A percentile compares a stretch with the other conserved stretches of the same genome.
These are phyloP conservation scores for Mucor indicus DNA, from an alignment of 371 early-diverging fungal genomes.

Conservation along the genomic window DNA sequence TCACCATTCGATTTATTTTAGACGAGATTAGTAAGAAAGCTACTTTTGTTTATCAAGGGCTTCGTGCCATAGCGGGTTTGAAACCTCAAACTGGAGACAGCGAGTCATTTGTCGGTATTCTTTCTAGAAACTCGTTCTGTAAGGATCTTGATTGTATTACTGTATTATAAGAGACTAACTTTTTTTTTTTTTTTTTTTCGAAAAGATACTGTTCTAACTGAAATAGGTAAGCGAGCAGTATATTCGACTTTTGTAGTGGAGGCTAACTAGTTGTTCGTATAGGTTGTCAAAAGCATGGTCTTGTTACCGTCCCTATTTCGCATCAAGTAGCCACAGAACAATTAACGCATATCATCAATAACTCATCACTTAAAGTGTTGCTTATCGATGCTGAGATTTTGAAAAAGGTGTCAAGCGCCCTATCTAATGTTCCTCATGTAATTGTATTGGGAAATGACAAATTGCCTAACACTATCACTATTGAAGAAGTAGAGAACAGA, in stretches of 20 bases:
- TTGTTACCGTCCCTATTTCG: slow-evolving; percentile 45
- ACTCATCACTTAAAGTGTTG: slow-evolving; percentile 28
- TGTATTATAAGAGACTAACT: not conserved
- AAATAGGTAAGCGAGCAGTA: slow-evolving; percentile 25
- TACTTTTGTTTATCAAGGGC: slow-evolving; percentile 21
- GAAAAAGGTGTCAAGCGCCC: no score
- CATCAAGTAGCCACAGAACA: slow-evolving; percentile 27
- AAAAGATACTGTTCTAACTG: slow-evolving; percentile 32
- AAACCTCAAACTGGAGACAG: slow-evolving; percentile 42
- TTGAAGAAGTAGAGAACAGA: slow-evolving; percentile 31
- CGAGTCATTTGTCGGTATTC: slow-evolving; percentile 51
- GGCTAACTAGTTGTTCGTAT: no score
- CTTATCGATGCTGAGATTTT: slow-evolving; percentile 21
- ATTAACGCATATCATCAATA: slow-evolving; percentile 24
- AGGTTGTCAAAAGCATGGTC: slow-evolving; percentile 40
- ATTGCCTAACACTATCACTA: slow-evolving; percentile 11
- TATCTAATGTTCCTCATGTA: no score
- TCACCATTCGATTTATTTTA: not conserved
- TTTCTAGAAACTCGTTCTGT: slow-evolving; percentile 47
- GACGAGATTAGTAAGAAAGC: slow-evolving; percentile 21
- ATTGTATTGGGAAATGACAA: slow-evolving; percentile 21
- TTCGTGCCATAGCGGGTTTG: slow-evolving; percentile 28
- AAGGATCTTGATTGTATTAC: slow-evolving; percentile 15
- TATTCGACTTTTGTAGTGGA: not conserved
- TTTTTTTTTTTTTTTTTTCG: not conserved